Conservation (phyloP, 306 rosid species). For the Citrullus amarus region DNA sequence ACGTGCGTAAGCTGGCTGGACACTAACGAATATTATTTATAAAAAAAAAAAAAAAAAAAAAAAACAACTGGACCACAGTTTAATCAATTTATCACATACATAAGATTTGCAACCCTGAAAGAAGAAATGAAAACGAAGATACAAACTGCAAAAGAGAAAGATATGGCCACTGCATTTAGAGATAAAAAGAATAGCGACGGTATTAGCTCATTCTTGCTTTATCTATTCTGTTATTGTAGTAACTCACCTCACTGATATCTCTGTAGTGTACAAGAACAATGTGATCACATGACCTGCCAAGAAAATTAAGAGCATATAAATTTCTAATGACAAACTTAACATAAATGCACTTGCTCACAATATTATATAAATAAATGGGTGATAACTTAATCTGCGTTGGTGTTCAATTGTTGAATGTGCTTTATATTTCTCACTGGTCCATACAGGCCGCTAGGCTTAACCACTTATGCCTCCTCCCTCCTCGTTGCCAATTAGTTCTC, state of each 20-base stretch:
- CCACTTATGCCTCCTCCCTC: not conserved
- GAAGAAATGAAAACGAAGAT: not conserved
- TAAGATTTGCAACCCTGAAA: not conserved
- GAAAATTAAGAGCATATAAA: constrained; percentile 20
- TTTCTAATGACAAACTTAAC: not conserved
- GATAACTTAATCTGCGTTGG: not conserved
- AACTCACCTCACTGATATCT: constrained; percentile 68
- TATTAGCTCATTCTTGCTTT: not conserved
- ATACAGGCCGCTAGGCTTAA: not conserved
- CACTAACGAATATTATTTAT: too few relatives aligned
- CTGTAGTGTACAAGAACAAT: constrained; percentile 94
- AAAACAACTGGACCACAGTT: not conserved
- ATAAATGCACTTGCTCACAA: not conserved
- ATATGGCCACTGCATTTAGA: not conserved
- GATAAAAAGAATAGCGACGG: not conserved
- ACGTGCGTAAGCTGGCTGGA: too few relatives aligned
- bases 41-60: too few relatives aligned
- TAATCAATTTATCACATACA: not conserved
- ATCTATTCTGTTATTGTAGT: constrained; percentile 15
- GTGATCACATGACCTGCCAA: constrained; percentile 78
- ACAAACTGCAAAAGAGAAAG: not conserved
- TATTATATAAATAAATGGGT: not conserved
- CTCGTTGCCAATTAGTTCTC: not conserved
- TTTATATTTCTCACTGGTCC: not conserved
- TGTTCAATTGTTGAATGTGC: not conserved